Evolutionary conservation across 148 eudicot species (phyloP), one percentile per base, ranked within the genome.

Genomic region (Selenicereus undatus): DNA sequence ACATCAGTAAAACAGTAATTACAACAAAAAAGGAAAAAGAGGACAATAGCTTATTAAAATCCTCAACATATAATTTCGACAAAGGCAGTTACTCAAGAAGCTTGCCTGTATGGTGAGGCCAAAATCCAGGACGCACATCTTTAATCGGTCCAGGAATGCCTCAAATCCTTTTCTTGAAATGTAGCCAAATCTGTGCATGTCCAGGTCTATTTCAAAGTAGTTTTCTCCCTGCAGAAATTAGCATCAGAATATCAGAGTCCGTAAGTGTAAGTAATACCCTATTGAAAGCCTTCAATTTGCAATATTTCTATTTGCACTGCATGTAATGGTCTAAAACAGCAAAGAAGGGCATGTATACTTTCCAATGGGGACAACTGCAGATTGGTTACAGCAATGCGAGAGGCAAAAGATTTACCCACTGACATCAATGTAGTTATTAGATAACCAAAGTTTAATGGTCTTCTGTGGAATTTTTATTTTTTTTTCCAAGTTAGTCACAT

Each of bases 71-170:
- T 3, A 7, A 21, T 58, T 48, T 48, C 52, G n/a, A n/a, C 26
- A 27, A 35, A 27, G 27, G 52, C 26, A 5, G 43, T 32, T 26
- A n/a, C 30, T 66, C 17, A 76, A 36, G 52, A 77, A 39, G 86
- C 90, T 88, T 89, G 84, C 98, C 97, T 96, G 99, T 80, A 93
- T 93, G 58, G 99, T 96, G 80, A 96, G 91, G 36, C 99, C 99
- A 54, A 96, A 88, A 84, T 92, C 97, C 78, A 96, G 85, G 54
- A 88, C 83, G 76, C 97, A 91, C 68, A 79, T 82, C 93, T 92
- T 96, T 66, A 96, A 80, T 86, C 98, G 88, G 56, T 88, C 91
- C n/a, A 88, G 72, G 82, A 96, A 92, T 74, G 94, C 88, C 76
- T 91, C 95, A 48, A 93, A 91, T 14, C 99, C 99, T 86, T 96